Evolutionary conservation across 768 basidiomycete species (phyloP).

Genomic region (Podaxis pistillaris): DNA sequence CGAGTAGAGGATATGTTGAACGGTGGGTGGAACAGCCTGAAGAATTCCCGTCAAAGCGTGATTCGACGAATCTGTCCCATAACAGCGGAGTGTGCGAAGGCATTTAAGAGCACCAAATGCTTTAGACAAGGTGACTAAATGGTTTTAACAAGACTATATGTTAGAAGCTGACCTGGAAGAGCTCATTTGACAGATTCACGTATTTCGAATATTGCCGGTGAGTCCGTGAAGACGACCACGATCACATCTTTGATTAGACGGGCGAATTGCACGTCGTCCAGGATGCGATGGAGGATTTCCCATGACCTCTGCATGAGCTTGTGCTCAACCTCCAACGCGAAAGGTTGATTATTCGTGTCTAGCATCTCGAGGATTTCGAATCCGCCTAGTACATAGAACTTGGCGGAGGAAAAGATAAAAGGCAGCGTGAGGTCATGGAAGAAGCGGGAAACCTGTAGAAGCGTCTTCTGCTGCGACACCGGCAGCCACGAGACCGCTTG

Average conservation of each 20-base stretch:
- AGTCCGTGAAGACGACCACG: constrained; percentile 33
- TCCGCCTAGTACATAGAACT: constrained; percentile 36
- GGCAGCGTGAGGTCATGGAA: constrained; percentile 36
- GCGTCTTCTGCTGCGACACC: constrained; percentile 20
- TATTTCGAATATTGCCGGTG: constrained; percentile 34
- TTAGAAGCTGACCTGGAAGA: constrained; percentile 6
- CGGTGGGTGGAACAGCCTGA: constrained; percentile 25
- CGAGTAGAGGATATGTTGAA: constrained; percentile 20
- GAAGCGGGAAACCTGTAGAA: constrained; percentile 33
- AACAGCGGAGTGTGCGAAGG: constrained; percentile 37
- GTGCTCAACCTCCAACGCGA: constrained; percentile 26
- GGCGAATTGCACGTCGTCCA: constrained; percentile 32
- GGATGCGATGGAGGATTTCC: constrained; percentile 38
- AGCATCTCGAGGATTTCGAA: constrained; percentile 26
- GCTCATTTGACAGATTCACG: constrained; percentile 22
- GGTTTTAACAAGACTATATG: neutral
- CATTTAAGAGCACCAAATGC: constrained; percentile 29
- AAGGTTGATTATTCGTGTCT: constrained; percentile 27
- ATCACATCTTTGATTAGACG: constrained; percentile 33
- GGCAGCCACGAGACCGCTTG: constrained; percentile 32
- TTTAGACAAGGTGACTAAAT: constrained; percentile 33
- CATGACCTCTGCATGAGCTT: constrained; percentile 36
- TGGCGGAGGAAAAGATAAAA: constrained; percentile 33
- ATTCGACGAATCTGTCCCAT: constrained; percentile 24
- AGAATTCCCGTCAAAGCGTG: constrained; percentile 30